phyloP scores from a whole-genome alignment of 176 grass and related monocot genomes.

The Ensete ventricosum region DNA sequence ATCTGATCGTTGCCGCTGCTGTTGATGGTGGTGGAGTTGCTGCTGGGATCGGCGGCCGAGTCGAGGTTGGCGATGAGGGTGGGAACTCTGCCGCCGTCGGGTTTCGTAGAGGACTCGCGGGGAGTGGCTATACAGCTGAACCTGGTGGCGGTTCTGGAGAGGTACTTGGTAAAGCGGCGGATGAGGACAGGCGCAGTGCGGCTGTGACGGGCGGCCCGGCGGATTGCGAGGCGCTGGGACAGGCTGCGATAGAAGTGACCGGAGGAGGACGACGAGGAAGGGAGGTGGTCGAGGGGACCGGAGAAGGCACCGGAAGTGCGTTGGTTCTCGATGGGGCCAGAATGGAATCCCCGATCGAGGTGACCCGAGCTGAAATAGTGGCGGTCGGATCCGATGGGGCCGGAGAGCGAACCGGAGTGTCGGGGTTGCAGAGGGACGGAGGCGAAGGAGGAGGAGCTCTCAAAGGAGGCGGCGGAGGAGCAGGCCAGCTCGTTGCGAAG shows the following conservation, averaged over 20 bases:
- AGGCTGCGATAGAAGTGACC: too few species aligned
- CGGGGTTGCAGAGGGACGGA: constrained; percentile 45
- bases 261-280: constrained; percentile 3
- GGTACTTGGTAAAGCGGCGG: constrained; percentile 7
- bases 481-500: constrained; percentile 14
- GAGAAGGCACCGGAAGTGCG: constrained; percentile 12
- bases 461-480: constrained; percentile 35
- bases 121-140: constrained; percentile 9
- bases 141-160: constrained; percentile 18
- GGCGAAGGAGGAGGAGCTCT: constrained; percentile 72
- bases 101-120: background rate
- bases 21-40: background rate
- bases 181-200: constrained; percentile 20
- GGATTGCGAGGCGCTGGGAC: background rate
- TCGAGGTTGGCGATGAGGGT: background rate
- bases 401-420: constrained; percentile 27
- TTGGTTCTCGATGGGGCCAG: constrained; percentile 14
- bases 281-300: constrained; percentile 25
- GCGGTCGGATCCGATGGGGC: constrained; percentile 7
- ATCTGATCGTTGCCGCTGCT: constrained; percentile 18
- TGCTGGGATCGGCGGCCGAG: background rate
- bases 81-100: background rate
- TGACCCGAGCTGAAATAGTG: background rate
- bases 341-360: constrained; percentile 23
- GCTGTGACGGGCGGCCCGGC: constrained; percentile 14